A percentile compares a stretch with the other conserved stretches of the same genome.
phyloP scores from a whole-genome alignment of 2,329 filamentous ascomycete species.

The Colletotrichum tropicale region DNA sequence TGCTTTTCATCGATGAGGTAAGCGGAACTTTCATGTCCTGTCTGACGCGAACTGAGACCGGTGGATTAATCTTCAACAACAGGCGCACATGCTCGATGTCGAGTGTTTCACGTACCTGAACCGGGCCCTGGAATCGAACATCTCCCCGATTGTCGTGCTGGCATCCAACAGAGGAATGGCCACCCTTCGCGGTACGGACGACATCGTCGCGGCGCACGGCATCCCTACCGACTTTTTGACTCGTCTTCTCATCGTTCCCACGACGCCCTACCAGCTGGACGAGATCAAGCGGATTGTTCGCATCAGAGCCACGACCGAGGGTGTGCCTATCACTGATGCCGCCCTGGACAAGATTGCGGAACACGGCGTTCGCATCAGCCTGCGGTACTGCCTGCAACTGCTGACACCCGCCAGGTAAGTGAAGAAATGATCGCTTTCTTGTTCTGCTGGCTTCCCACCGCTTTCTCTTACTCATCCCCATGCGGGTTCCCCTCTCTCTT shows the following conservation, averaged over 20 bases:
- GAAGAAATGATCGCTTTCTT: neutral
- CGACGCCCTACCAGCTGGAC: constrained; percentile 82
- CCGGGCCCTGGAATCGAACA: constrained; percentile 92
- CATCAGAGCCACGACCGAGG: constrained; percentile 82
- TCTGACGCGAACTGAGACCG: constrained; percentile 3
- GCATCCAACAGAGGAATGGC: constrained; percentile 96
- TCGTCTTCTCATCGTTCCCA: constrained; percentile 94
- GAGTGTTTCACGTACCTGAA: constrained; percentile 99
- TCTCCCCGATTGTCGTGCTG: constrained; percentile 96
- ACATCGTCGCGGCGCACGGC: constrained; percentile 86
- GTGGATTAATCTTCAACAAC: constrained; percentile 23
- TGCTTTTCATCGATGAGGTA: constrained; percentile 98
- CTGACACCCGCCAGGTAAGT: constrained; percentile 80
- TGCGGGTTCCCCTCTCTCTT: neutral
- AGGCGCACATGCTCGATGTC: constrained; percentile 99
- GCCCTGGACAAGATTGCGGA: constrained; percentile 87
- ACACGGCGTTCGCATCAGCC: constrained; percentile 85
- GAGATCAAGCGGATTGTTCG: constrained; percentile 94
- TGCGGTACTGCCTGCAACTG: constrained; percentile 92
- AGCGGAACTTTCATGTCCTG: constrained; percentile 22
- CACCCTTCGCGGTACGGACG: constrained; percentile 85
- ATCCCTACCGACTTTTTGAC: constrained; percentile 93
- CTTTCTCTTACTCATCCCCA: constrained; percentile 2
- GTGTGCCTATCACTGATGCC: constrained; percentile 77
- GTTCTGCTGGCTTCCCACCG: neutral